Conservation (phyloP, 495 filamentous ascomycete genomes). For the Aspergillus steynii region DNA sequence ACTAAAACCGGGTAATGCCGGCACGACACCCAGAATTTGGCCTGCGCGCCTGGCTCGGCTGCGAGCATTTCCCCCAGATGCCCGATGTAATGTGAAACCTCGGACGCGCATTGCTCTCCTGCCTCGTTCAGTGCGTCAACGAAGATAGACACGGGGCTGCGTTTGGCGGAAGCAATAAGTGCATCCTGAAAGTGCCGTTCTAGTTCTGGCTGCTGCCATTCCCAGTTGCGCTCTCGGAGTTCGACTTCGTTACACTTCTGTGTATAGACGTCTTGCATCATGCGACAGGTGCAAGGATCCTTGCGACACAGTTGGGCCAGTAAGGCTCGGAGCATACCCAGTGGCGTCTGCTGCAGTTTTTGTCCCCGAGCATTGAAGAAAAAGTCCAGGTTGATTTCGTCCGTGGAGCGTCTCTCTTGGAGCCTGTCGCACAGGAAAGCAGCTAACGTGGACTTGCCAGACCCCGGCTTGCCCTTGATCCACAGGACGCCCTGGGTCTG, state of each 20-base stretch:
- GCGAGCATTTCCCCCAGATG: neutral
- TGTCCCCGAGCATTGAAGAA: conserved; percentile 22
- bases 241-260: conserved; percentile 14
- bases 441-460: conserved; percentile 51
- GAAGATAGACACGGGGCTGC: conserved; percentile 12
- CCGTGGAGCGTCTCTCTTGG: neutral
- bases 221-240: conserved; percentile 7
- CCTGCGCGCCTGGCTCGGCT: neutral
- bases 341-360: conserved; percentile 16
- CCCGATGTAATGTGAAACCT: conserved; percentile 15
- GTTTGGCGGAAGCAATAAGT: conserved; percentile 11
- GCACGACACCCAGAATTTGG: conserved; percentile 19
- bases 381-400: conserved; percentile 15
- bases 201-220: conserved; percentile 17
- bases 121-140: conserved; percentile 27
- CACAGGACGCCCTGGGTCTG: conserved; percentile 37
- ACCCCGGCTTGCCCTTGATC: conserved; percentile 52
- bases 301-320: conserved; percentile 13
- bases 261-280: conserved; percentile 14
- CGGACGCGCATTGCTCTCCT: conserved; percentile 13
- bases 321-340: conserved; percentile 21
- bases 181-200: conserved; percentile 12
- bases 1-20: conserved; percentile 17
- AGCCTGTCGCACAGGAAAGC: conserved; percentile 19
- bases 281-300: conserved; percentile 8